Base-by-base conservation (phyloP, 2,329 filamentous ascomycete species). In the Ceratocystiopsis minuta region DNA sequence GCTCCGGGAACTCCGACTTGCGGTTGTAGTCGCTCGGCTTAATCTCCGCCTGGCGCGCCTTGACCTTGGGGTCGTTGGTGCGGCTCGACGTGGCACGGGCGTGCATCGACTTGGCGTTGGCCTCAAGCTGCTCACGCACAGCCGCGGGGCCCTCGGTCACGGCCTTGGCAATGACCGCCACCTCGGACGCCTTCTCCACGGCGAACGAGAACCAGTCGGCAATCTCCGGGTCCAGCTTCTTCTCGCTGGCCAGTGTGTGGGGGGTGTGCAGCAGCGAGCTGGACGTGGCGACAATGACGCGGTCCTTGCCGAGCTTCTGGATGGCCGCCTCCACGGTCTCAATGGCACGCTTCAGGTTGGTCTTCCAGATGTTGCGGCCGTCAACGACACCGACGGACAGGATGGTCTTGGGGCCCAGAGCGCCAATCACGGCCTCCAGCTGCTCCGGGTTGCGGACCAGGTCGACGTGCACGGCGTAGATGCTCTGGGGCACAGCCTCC, bases 331-430 rank as follows among this genome's bases (percentile, higher is more conserved):
- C 85, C 48, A 90, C 80, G 50, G 69, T 75, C 71, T 90, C 87
- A 51, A 98, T 92, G 57, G 90, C 86, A 56, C 76, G 77, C 76
- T 93, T 82, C 70, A 95, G 81, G 79, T 96, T 93, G 67, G 86
- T 95, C 83, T 98, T 98, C 90, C 90, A 98, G 73, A 98, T 96
- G 76, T 98, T 98, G 58, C 90, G 86, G 57, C 90, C 90, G 56
- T 98, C 87, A 52, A 98, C 90, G 54, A 98, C 82, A 84, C 90
- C 90, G 51, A 78, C 81, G 52, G 90, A 98, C 52, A 98, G 79
- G 53, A 86, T 65, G 60, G 94, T 92, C 62, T 86, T 85, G 60
- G 84, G 66, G 61, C 85, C 86, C 51, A 98, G 77, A 56, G 86
- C 79, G 57, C 68, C 71, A 53, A 85, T 63, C 56, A 98, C 85